These are phyloP conservation scores for Chrysophaeum taylorii DNA, from an alignment of 352 stramenopile genomes.

Conservation along the genomic window DNA sequence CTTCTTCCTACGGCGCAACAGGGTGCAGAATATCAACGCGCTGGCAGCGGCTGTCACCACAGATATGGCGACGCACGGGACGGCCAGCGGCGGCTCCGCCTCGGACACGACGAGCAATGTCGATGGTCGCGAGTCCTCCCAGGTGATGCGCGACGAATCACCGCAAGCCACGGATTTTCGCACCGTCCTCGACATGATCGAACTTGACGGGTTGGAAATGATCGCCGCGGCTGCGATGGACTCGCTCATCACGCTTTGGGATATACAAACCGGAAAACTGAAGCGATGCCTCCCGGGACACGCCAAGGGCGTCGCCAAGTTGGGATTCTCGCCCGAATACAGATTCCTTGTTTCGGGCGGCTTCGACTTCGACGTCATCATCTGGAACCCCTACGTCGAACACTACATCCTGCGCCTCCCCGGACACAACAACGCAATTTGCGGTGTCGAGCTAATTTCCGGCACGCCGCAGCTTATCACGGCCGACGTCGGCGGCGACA, in stretches of 20 bases:
- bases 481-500: constrained; percentile 60
- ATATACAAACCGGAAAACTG: constrained; percentile 66
- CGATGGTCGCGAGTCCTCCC: not conserved
- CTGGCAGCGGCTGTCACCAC: too few relatives aligned
- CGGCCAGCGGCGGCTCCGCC: too few relatives aligned
- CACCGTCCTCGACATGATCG: constrained; percentile 65
- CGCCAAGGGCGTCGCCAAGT: constrained; percentile 57
- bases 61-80: too few relatives aligned
- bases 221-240: constrained; percentile 70
- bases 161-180: too few relatives aligned
- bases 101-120: too few relatives aligned
- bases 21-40: too few relatives aligned
- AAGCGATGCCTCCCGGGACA: constrained; percentile 68
- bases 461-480: constrained; percentile 70
- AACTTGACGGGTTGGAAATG: constrained; percentile 61
- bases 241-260: constrained; percentile 66
- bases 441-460: constrained; percentile 65
- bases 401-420: constrained; percentile 67
- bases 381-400: constrained; percentile 76
- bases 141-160: not conserved
- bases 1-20: too few relatives aligned
- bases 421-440: constrained; percentile 68
- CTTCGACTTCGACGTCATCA: constrained; percentile 70
- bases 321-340: constrained; percentile 68
- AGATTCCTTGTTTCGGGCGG: constrained; percentile 66